Evolutionary conservation across 805 yeast genomes (phyloP), one percentile per base, ranked within the genome.

Genomic region (Candida insectorum): DNA sequence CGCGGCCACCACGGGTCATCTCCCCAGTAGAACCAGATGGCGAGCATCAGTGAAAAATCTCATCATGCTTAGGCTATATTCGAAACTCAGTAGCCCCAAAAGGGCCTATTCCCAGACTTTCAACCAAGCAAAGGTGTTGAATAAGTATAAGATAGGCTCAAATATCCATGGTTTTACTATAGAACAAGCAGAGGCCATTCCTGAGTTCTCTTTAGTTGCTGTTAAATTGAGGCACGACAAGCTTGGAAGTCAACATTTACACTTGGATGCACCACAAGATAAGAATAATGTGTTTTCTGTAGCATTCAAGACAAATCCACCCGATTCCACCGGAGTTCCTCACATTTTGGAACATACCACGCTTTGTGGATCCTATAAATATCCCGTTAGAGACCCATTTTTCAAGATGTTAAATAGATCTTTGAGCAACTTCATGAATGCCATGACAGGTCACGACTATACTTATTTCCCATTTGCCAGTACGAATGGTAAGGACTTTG

Each of bases 381-480:
- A 78, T 56, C 97, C 97, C 2, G 96, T 93, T 1, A 70, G 97
- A 45, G 98, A 93, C 60, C 98, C 98, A 2, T 93, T 93, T 58
- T 93, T 93, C 74, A 91, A 91, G 56, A 93, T 93, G 98, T 69
- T 91, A 39, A 91, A 88, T 56, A 65, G 97, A 43, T 87, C 97
- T n/a, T 64, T 93, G 49, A 80, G 96, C 21, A 93, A 87, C 56
- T 93, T 88, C 60, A 93, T 93, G 98, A 93, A 93, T 56, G 98
- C 98, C 6, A 86, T 93, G 96, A 93, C 98, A 0, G 98, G 95
- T 15, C 89, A 85, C 48, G 97, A 93, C 59, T 89, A 88, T 53
- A 93, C 98, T 0, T 89, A 79, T 58, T 93, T 85, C 50, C 98
- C 98, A 4, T 93, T 93, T 66, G 85, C 97, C 18, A 93, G 98